Conservation (phyloP, 208 protist genomes). For the Trypanosoma rangeli region DNA sequence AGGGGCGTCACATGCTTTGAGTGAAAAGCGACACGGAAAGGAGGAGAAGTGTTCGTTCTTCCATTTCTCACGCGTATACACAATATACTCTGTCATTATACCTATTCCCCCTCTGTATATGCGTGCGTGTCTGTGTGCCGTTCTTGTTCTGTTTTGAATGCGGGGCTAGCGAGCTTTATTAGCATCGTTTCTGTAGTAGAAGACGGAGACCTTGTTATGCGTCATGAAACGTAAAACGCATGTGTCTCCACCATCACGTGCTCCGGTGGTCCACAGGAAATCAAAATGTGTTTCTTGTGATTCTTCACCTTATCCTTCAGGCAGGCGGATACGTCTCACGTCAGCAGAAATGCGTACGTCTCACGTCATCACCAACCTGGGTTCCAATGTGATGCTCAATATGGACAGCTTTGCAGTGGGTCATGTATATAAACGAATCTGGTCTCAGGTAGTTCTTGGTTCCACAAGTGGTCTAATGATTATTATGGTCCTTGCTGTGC, state of each 20-base stretch:
- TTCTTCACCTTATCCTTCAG: background rate
- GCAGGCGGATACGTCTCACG: background rate
- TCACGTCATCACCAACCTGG: background rate
- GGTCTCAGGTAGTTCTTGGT: slow-evolving; percentile 48
- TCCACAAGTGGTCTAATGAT: slow-evolving; percentile 60
- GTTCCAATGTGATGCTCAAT: background rate
- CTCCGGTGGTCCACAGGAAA: no score
- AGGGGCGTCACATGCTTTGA: no score
- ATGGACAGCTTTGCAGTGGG: background rate
- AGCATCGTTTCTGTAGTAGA: no score
- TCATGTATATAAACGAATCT: slow-evolving; percentile 31
- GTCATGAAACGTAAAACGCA: background rate
- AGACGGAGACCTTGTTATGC: background rate
- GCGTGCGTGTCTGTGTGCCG: no score
- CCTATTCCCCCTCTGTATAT: no score
- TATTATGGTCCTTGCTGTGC: slow-evolving; percentile 36
- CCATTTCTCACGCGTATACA: no score
- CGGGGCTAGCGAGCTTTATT: no score
- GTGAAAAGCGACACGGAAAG: no score
- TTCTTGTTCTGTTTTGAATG: no score
- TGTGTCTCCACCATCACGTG: background rate
- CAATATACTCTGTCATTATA: no score
- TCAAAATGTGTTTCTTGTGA: no score
- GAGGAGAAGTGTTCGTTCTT: background rate
- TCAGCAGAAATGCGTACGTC: background rate